These are phyloP conservation scores for Arthrobotrys conoides DNA, from an alignment of 2,329 filamentous ascomycete species.

Conservation along the genomic window DNA sequence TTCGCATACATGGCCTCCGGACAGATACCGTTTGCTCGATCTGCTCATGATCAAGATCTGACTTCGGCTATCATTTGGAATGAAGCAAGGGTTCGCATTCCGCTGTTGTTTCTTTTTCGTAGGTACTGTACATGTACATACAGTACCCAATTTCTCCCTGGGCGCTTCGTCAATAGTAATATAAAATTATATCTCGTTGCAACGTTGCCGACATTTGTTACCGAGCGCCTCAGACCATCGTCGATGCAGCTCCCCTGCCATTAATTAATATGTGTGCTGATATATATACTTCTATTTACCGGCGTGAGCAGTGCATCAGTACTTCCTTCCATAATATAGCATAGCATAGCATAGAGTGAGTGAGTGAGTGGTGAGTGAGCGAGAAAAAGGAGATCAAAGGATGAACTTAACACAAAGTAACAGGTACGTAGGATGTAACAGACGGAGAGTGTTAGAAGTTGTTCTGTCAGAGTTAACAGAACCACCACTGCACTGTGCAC, in stretches of 20 bases:
- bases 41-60: conserved; percentile 61
- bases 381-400: not conserved
- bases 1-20: conserved; percentile 57
- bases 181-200: conserved; percentile 41
- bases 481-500: too few relatives aligned
- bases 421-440: not conserved
- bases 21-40: conserved; percentile 60
- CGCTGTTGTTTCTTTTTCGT: conserved; percentile 8
- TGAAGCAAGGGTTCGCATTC: conserved; percentile 49
- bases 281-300: conserved; percentile 18
- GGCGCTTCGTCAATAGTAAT: conserved; percentile 24
- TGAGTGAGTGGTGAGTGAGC: too few relatives aligned
- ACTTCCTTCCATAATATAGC: too few relatives aligned
- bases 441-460: not conserved
- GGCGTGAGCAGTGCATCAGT: conserved; percentile 12
- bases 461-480: too few relatives aligned
- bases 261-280: conserved; percentile 5
- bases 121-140: not conserved
- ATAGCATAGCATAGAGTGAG: too few relatives aligned
- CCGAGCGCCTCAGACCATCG: conserved; percentile 35
- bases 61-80: conserved; percentile 60
- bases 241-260: conserved; percentile 25
- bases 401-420: conserved; percentile 4
- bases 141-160: conserved; percentile 15
- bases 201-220: conserved; percentile 45